Evolutionary conservation across 2,329 filamentous ascomycete genomes (phyloP), one percentile per base, ranked within the genome.

Genomic region (Calonectria crousiana): DNA sequence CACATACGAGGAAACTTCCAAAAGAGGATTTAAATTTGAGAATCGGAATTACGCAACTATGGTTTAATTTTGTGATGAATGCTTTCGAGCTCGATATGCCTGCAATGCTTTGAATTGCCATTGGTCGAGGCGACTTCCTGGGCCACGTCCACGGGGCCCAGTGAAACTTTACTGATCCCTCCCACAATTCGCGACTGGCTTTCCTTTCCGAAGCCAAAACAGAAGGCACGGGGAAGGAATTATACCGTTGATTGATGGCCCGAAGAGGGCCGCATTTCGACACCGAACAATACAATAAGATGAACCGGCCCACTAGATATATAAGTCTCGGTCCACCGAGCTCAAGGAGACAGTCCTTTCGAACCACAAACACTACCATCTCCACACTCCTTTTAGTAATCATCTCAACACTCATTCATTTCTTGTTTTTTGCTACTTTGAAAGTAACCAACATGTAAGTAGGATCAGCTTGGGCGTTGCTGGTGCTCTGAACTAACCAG

Each of bases 131-230:
- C 41, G 34, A 2, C 1, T 16, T 60, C 23, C 36, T n/a, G 30
- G 36, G 30, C n/a, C n/a, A 41, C 28, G 32, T n/a, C n/a, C 56
- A n/a, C 3, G 36, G 36, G 34, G 56, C 34, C 34, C 23, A 60
- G 38, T 60, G 56, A 60, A 60, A 60, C 56, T 41, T 10, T 60
- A 60, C 36, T 60, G 56, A 38, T 60, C 56, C 56, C 56, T 60
- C 56, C 9, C 34, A 34, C 56, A 41, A 28, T 26, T 23, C 20
- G 34, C 9, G 34, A 32, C 16, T 6, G 34, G 23, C 32, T 18
- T 26, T 23, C 0, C 8, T 3, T 41, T 4, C n/a, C 23, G 34
- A 26, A 60, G 34, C n/a, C 13, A 58, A 41, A 36, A 20, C n/a
- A 5, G 34, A 38, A 60, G n/a, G n/a, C 34, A 18, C 26, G n/a